Evolutionary conservation across 1,284 basidiomycete species (phyloP).

Genomic region (Cerrena zonata): DNA sequence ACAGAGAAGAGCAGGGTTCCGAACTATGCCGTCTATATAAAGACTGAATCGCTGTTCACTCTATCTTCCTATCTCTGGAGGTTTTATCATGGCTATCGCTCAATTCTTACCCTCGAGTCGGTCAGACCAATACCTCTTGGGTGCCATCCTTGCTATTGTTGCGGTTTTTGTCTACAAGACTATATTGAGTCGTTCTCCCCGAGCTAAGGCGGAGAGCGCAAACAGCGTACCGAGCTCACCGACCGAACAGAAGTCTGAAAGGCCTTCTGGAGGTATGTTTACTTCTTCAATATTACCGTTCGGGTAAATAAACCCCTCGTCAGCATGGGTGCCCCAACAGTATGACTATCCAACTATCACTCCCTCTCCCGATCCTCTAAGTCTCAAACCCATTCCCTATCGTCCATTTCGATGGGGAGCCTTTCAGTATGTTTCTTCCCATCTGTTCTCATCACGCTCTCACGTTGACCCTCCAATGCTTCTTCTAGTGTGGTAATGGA

Average conservation of each 20-base stretch:
- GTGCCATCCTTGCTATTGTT: too few species aligned
- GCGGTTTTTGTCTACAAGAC: too few species aligned
- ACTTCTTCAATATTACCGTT: too few species aligned
- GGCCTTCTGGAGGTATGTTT: background rate
- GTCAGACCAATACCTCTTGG: too few species aligned
- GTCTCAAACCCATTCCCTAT: constrained; percentile 53
- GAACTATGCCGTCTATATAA: background rate
- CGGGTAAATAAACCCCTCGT: background rate
- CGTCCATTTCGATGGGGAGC: constrained; percentile 59
- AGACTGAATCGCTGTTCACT: too few species aligned
- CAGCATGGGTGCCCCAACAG: constrained; percentile 23
- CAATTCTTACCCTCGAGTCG: too few species aligned
- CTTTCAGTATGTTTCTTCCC: constrained; percentile 45
- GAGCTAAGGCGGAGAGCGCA: too few species aligned
- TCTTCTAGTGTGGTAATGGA: constrained; percentile 61
- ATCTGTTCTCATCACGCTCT: background rate
- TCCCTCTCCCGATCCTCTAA: constrained; percentile 34
- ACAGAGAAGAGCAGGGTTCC: too few species aligned
- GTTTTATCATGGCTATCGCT: too few species aligned
- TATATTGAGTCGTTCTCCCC: too few species aligned
- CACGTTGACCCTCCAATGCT: constrained; percentile 1
- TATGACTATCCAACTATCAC: constrained; percentile 51
- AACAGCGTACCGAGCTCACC: too few species aligned
- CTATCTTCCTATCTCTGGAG: too few species aligned
- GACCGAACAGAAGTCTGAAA: background rate